Evolutionary conservation across 768 basidiomycete species (phyloP).

Genomic region (Leccinum subgranulosum): DNA sequence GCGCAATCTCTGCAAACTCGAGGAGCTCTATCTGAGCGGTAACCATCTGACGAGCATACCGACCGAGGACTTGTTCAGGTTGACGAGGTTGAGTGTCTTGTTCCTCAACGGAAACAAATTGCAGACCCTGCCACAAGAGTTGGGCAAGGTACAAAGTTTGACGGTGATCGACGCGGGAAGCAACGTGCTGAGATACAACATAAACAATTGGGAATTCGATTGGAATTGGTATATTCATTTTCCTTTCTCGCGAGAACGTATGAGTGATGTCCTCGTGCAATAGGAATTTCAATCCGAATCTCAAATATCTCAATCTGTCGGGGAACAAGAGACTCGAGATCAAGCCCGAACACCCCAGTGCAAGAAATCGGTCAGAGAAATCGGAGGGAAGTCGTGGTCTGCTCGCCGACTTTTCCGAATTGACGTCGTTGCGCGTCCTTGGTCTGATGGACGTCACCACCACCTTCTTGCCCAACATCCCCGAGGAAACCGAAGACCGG

Average conservation of each 20-base stretch:
- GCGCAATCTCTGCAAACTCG: constrained; percentile 61
- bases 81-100: constrained; percentile 67
- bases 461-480: constrained; percentile 59
- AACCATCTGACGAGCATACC: constrained; percentile 90
- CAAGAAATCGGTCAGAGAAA: constrained; percentile 28
- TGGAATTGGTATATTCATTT: constrained; percentile 84
- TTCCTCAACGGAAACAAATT: constrained; percentile 94
- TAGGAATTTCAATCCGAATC: constrained; percentile 95
- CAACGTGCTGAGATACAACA: constrained; percentile 93
- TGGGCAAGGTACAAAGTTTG: constrained; percentile 78
- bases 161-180: constrained; percentile 88
- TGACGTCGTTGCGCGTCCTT: constrained; percentile 81
- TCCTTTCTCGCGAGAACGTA: not conserved
- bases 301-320: constrained; percentile 93
- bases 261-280: not conserved
- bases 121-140: constrained; percentile 87
- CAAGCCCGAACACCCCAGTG: constrained; percentile 58
- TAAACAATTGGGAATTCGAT: constrained; percentile 97
- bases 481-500: constrained; percentile 83
- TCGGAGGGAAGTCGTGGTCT: constrained; percentile 31
- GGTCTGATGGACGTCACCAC: constrained; percentile 97
- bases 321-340: constrained; percentile 97
- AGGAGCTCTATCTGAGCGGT: constrained; percentile 92
- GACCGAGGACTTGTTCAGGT: constrained; percentile 77
- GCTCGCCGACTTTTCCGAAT: constrained; percentile 82